Conservation (phyloP, 805 yeast species). For the Ogataea minuta region DNA sequence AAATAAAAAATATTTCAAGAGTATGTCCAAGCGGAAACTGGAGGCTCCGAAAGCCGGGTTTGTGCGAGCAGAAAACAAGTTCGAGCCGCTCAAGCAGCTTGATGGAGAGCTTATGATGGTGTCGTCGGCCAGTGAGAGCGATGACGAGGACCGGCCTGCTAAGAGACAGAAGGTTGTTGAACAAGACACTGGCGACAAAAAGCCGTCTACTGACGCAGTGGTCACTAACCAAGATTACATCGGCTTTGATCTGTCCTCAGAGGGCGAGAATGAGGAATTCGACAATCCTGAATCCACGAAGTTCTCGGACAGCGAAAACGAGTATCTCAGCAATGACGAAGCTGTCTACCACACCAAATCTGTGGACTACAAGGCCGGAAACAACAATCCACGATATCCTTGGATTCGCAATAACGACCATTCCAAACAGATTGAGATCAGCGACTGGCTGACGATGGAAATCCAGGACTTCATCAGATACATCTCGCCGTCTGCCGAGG, state of each 20-base stretch:
- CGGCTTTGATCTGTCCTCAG: slow-evolving; percentile 52
- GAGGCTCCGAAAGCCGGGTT: slow-evolving; percentile 3
- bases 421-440: slow-evolving; percentile 69
- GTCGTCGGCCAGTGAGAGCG: slow-evolving; percentile 10
- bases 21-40: slow-evolving; percentile 7
- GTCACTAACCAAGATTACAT: slow-evolving; percentile 52
- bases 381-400: slow-evolving; percentile 47
- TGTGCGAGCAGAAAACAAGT: slow-evolving; percentile 8
- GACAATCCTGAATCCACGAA: slow-evolving; percentile 34
- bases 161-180: slow-evolving; percentile 12
- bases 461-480: slow-evolving; percentile 81
- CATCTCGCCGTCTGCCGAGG: slow-evolving; percentile 78
- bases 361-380: slow-evolving; percentile 26
- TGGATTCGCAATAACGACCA: slow-evolving; percentile 83
- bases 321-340: slow-evolving; percentile 47
- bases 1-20: slow-evolving; percentile 7
- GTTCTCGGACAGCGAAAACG: slow-evolving; percentile 33
- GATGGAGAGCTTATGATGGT: slow-evolving; percentile 5
- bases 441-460: slow-evolving; percentile 85
- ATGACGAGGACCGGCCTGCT: slow-evolving; percentile 14
- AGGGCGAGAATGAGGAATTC: slow-evolving; percentile 32
- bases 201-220: slow-evolving; percentile 33
- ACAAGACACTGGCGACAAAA: not conserved
- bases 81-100: slow-evolving; percentile 1
- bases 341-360: slow-evolving; percentile 29